Conservation (phyloP, 805 yeast species). For the Barnettozyma sp. region DNA sequence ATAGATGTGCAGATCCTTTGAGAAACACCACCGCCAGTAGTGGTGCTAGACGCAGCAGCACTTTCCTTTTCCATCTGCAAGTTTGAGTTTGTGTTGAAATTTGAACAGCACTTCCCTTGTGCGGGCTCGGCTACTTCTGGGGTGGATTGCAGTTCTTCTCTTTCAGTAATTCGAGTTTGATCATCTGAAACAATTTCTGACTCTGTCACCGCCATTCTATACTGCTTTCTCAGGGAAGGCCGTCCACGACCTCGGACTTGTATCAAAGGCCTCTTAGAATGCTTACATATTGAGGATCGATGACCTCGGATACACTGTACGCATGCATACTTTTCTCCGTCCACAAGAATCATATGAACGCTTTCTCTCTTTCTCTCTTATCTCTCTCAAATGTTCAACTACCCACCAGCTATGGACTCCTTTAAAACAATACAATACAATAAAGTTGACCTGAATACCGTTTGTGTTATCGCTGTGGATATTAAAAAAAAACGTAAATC, state of each 20-base stretch:
- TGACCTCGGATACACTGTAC: conserved; percentile 80
- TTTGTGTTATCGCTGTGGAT: too few relatives aligned
- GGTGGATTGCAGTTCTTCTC: conserved; percentile 4
- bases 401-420: too few relatives aligned
- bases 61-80: too few relatives aligned
- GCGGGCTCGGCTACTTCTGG: too few relatives aligned
- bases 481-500: too few relatives aligned
- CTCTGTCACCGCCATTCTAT: conserved; percentile 25
- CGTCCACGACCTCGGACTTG: conserved; percentile 75
- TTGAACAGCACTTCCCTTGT: too few relatives aligned
- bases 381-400: not conserved
- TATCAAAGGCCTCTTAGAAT: conserved; percentile 62
- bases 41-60: too few relatives aligned
- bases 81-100: too few relatives aligned
- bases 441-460: too few relatives aligned
- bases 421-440: too few relatives aligned
- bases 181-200: conserved; percentile 16
- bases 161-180: conserved; percentile 13
- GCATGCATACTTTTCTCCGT: conserved; percentile 68
- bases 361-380: not conserved
- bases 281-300: conserved; percentile 71
- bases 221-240: conserved; percentile 44
- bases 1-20: too few relatives aligned
- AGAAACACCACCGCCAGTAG: too few relatives aligned
- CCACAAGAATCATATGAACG: conserved; percentile 63